Conservation (phyloP, 345 rosid species). For the Heritiera fomes region DNA sequence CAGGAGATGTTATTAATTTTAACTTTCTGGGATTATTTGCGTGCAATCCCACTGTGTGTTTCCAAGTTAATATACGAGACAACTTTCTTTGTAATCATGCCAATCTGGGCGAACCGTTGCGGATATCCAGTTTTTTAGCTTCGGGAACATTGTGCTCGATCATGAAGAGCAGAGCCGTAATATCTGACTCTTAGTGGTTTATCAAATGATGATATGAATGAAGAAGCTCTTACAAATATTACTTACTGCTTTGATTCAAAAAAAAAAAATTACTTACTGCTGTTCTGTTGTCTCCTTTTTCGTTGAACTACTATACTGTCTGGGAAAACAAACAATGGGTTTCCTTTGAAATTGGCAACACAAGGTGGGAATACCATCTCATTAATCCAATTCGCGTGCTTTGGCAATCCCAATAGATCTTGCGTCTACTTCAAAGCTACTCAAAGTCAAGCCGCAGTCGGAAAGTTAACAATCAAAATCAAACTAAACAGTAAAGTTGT, state of each 20-base stretch:
- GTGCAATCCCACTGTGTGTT: too few relatives aligned
- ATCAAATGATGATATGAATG: background rate
- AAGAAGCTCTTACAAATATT: background rate
- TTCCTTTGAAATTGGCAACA: background rate
- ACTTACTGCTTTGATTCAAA: too few relatives aligned
- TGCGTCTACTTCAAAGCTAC: background rate
- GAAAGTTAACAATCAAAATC: background rate
- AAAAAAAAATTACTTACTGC: too few relatives aligned
- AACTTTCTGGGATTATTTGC: too few relatives aligned
- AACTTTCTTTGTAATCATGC: constrained; percentile 30
- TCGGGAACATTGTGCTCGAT: constrained; percentile 29
- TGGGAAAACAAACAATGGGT: background rate
- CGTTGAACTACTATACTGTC: background rate
- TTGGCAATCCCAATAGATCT: background rate
- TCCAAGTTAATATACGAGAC: too few relatives aligned
- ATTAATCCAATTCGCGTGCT: background rate
- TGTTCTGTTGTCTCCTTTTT: background rate
- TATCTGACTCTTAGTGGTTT: background rate
- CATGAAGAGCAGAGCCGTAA: background rate
- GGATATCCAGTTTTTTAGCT: constrained; percentile 50
- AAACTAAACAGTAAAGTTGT: background rate
- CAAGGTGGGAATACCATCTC: too few relatives aligned
- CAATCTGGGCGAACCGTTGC: constrained; percentile 39
- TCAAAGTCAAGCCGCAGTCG: background rate
- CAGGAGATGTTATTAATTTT: too few relatives aligned